Conservation (phyloP, 2,329 filamentous ascomycete genomes). For the Magnaporthales sp. region DNA sequence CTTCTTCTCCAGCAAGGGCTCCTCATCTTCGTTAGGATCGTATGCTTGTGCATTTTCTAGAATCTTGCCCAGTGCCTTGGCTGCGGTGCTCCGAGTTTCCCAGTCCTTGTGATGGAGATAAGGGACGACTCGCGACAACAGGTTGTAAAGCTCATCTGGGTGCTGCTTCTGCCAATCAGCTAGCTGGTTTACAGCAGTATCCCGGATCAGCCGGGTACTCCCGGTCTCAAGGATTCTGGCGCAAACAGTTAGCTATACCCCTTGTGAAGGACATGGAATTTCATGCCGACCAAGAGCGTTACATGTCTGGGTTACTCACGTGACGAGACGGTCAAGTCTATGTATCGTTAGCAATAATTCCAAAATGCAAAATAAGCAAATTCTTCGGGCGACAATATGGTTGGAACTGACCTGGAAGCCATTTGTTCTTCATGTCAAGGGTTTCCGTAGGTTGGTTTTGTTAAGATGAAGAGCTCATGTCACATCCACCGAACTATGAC, state of each 20-base stretch:
- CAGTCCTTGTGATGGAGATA: constrained; percentile 93
- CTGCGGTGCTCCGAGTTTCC: constrained; percentile 90
- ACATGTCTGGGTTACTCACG: constrained; percentile 47
- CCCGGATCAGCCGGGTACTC: constrained; percentile 90
- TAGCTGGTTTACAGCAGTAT: constrained; percentile 92
- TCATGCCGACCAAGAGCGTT: background rate
- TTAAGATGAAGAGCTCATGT: background rate
- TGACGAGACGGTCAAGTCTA: constrained; percentile 79
- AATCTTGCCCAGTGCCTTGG: constrained; percentile 90
- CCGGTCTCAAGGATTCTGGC: constrained; percentile 88
- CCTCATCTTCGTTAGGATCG: constrained; percentile 77
- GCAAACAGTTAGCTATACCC: background rate
- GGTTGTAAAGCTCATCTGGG: constrained; percentile 93
- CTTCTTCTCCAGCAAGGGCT: constrained; percentile 20
- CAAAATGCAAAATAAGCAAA: background rate
- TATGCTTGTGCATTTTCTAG: constrained; percentile 80
- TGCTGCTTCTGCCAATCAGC: constrained; percentile 98
- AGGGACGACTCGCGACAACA: constrained; percentile 87
- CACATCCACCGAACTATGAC: background rate
- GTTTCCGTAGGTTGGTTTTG: background rate
- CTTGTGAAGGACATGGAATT: constrained; percentile 7
- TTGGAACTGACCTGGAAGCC: constrained; percentile 42
- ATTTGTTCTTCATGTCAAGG: constrained; percentile 35
- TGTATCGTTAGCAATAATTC: constrained; percentile 1
- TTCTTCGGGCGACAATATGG: background rate